Percentiles rank a stretch among this genome's conserved stretches.
Conservation (phyloP, 805 yeast genomes). For the Nakazawaea anatomiae region DNA sequence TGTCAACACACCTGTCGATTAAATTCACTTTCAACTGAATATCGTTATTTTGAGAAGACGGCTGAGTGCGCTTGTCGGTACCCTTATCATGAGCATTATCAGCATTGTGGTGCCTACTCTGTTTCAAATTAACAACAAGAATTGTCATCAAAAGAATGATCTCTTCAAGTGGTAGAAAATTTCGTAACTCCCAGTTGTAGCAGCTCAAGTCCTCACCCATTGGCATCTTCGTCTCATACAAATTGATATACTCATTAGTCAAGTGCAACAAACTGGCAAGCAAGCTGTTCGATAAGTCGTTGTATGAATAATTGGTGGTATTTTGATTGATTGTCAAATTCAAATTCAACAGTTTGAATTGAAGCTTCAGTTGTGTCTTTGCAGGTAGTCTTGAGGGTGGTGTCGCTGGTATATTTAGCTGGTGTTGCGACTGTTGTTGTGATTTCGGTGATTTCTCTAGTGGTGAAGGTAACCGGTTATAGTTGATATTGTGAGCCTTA, state of each 20-base stretch:
- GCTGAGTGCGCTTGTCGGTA: too few relatives aligned
- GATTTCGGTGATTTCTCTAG: background rate
- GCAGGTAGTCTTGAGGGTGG: background rate
- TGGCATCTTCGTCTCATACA: conserved; percentile 32
- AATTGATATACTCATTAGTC: conserved; percentile 46
- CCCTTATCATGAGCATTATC: conserved; percentile 12
- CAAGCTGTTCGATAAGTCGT: conserved; percentile 44
- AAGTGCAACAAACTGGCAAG: conserved; percentile 54
- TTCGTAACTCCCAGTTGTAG: conserved; percentile 55
- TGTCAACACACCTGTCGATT: conserved; percentile 16
- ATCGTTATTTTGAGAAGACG: background rate
- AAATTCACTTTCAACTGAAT: conserved; percentile 23
- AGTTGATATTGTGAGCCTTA: background rate
- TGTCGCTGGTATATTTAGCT: too few relatives aligned
- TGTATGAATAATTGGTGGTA: conserved; percentile 34
- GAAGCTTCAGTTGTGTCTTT: background rate
- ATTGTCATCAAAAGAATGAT: conserved; percentile 46
- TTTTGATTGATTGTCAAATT: background rate
- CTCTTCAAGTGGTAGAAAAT: conserved; percentile 58
- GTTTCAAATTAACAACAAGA: conserved; percentile 45
- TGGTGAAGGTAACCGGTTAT: background rate
- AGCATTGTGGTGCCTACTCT: conserved; percentile 18
- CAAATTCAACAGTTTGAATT: conserved; percentile 12
- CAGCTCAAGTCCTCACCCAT: conserved; percentile 37
- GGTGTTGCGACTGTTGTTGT: background rate